Conservation (phyloP, 192 early-diverging fungal genomes). For the Lobosporangium transversale region DNA sequence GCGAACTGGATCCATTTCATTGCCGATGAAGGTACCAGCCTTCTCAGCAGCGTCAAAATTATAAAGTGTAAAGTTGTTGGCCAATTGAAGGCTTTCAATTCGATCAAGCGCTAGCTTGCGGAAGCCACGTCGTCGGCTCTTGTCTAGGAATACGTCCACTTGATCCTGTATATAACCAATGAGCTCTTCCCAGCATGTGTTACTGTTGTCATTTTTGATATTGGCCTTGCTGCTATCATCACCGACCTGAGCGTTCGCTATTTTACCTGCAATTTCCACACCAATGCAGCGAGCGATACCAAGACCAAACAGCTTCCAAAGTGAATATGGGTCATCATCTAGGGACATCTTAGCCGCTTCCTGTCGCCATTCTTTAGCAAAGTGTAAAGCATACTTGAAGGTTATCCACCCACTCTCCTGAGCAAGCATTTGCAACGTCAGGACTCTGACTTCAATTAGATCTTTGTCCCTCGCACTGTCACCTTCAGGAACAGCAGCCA, state of each 20-base stretch:
- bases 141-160: slow-evolving; percentile 33
- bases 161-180: slow-evolving; percentile 26
- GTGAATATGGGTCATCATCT: slow-evolving; percentile 10
- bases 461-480: slow-evolving; percentile 14
- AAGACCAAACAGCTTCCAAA: slow-evolving; percentile 4
- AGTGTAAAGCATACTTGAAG: slow-evolving; percentile 3
- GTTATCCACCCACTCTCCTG: slow-evolving; percentile 25
- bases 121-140: slow-evolving; percentile 4
- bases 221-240: too few relatives aligned
- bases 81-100: slow-evolving; percentile 7
- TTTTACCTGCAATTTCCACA: slow-evolving; percentile 11
- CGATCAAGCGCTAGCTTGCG: slow-evolving; percentile 25
- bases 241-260: slow-evolving; percentile 6
- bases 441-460: slow-evolving; percentile 15
- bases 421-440: slow-evolving; percentile 19
- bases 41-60: slow-evolving; percentile 13
- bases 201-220: too few relatives aligned
- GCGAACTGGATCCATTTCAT: slow-evolving; percentile 9
- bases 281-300: slow-evolving; percentile 25
- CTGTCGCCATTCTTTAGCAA: slow-evolving; percentile 30
- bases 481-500: slow-evolving; percentile 10
- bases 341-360: slow-evolving; percentile 8
- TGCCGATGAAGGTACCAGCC: slow-evolving; percentile 16
- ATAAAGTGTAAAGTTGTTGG: neutral
- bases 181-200: slow-evolving; percentile 28